phyloP scores from a whole-genome alignment of 2,329 filamentous ascomycete species.

The Pseudopithomyces maydicus region DNA sequence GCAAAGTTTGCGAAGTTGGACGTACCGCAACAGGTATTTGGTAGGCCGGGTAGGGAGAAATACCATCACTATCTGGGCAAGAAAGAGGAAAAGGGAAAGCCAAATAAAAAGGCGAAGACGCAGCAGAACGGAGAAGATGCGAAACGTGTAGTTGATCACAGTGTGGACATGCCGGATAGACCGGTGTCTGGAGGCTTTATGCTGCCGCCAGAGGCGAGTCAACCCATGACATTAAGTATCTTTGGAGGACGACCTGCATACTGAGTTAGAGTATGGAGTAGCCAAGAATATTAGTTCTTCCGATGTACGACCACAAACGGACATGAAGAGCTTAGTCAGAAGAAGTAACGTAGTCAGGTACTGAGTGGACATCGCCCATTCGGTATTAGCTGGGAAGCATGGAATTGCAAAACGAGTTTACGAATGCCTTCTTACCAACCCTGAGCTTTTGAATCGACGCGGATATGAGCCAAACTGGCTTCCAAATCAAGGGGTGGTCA shows the following conservation, averaged over 20 bases:
- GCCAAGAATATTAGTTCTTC: background rate
- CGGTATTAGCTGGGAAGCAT: background rate
- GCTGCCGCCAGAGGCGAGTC: background rate
- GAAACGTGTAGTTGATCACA: background rate
- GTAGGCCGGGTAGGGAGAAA: conserved; percentile 35
- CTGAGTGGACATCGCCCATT: background rate
- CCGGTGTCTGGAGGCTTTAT: background rate
- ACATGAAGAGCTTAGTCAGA: background rate
- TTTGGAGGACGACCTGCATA: background rate
- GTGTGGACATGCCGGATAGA: background rate
- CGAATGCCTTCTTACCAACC: background rate
- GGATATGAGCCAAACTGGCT: too few species aligned
- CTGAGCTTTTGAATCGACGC: too few species aligned
- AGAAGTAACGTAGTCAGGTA: background rate
- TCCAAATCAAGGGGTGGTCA: too few species aligned
- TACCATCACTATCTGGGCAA: conserved; percentile 31
- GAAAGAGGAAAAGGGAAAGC: conserved; percentile 22
- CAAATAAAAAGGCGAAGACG: conserved; percentile 24
- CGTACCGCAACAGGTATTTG: conserved; percentile 53
- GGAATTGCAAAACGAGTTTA: background rate
- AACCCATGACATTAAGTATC: background rate
- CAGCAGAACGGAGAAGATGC: background rate
- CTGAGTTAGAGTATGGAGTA: background rate
- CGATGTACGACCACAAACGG: background rate
- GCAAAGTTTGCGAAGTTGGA: conserved; percentile 50